These are phyloP conservation scores for Dalbergia cultrata DNA, from an alignment of 306 rosid genomes.

Conservation along the genomic window DNA sequence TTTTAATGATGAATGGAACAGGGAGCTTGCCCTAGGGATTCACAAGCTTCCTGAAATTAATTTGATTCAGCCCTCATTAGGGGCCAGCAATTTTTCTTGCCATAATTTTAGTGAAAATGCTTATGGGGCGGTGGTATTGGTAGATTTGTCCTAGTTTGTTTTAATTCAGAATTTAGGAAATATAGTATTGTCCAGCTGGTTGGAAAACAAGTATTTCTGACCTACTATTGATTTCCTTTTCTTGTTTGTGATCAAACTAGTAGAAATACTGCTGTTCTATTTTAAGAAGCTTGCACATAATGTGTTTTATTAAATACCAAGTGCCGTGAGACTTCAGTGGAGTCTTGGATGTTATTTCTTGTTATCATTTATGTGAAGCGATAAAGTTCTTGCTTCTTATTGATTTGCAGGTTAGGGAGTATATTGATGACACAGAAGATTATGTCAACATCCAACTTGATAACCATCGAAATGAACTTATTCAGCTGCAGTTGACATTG, in stretches of 20 bases:
- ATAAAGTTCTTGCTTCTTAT: slow-evolving; percentile 33
- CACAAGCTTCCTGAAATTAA: slow-evolving; percentile 5
- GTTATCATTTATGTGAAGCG: slow-evolving; percentile 22
- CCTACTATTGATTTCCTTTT: slow-evolving; percentile 13
- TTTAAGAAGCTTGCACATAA: no score
- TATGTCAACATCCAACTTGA: slow-evolving; percentile 97
- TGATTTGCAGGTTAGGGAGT: slow-evolving; percentile 88
- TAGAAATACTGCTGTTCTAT: not conserved
- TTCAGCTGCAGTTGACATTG: slow-evolving; percentile 93
- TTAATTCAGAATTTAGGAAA: slow-evolving; percentile 25
- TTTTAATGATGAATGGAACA: slow-evolving; percentile 16
- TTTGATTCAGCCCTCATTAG: slow-evolving; percentile 2
- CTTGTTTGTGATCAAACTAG: slow-evolving; percentile 22
- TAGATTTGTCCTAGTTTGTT: slow-evolving; percentile 23
- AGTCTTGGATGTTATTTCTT: slow-evolving; percentile 1
- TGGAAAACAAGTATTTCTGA: slow-evolving; percentile 6
- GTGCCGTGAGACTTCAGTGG: slow-evolving; percentile 4
- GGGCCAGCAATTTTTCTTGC: slow-evolving; percentile 11
- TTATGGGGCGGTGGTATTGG: slow-evolving; percentile 15
- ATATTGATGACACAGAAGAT: slow-evolving; percentile 97
- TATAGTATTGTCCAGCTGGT: slow-evolving; percentile 29
- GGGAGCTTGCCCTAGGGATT: slow-evolving; percentile 19
- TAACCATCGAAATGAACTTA: slow-evolving; percentile 95
- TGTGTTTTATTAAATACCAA: slow-evolving; percentile 8
- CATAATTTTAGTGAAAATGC: not conserved